Evolutionary conservation across 306 rosid species (phyloP).

Genomic region (Medicago lupulina): DNA sequence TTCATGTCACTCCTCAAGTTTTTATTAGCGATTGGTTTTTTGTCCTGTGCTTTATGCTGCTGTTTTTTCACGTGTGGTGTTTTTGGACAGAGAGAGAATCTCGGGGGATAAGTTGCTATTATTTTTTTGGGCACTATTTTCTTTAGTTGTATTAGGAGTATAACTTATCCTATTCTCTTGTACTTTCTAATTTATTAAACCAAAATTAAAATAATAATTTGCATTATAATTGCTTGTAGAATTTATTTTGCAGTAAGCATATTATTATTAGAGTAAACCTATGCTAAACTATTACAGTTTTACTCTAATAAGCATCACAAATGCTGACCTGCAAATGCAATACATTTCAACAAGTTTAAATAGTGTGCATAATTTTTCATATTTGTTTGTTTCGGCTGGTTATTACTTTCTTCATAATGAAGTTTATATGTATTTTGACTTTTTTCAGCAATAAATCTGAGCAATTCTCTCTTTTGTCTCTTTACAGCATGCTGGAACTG

Average conservation of each 20-base stretch:
- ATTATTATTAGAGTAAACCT: neutral
- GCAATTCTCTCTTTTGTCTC: slow-evolving; percentile 33
- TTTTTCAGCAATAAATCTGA: slow-evolving; percentile 30
- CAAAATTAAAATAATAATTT: neutral
- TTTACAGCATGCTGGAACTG: slow-evolving; percentile 87
- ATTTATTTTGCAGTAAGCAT: slow-evolving; percentile 22
- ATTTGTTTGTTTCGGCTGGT: slow-evolving; percentile 30
- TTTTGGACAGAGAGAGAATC: slow-evolving; percentile 3
- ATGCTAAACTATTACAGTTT: neutral
- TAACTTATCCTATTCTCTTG: slow-evolving; percentile 7
- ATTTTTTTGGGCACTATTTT: slow-evolving; percentile 24
- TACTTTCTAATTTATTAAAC: neutral
- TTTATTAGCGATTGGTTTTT: slow-evolving; percentile 1
- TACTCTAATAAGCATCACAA: neutral
- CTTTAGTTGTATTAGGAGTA: neutral
- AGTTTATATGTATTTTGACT: slow-evolving; percentile 34
- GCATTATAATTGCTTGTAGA: slow-evolving; percentile 30
- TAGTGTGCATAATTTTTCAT: slow-evolving; percentile 18
- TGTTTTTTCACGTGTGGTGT: neutral
- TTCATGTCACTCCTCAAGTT: too few species aligned
- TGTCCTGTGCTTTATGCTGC: neutral
- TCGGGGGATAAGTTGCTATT: neutral
- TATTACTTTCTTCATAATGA: slow-evolving; percentile 28
- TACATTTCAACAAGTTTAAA: neutral
- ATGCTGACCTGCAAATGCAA: neutral